A percentile compares a stretch with the other conserved stretches of the same genome.
Conservation (phyloP, 345 rosid species). For the Rhizophora mangle region DNA sequence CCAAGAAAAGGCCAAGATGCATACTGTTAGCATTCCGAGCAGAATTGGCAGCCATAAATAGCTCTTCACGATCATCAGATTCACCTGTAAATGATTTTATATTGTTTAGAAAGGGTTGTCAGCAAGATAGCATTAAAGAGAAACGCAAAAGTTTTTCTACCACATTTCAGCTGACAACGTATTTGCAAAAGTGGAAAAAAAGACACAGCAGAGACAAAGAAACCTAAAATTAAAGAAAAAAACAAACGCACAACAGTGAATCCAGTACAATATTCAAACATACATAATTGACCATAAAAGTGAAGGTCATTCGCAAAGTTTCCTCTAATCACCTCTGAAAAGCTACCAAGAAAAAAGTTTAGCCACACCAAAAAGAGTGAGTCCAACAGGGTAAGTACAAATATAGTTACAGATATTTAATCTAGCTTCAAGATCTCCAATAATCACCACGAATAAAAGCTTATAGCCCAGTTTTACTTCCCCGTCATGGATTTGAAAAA, state of each 20-base stretch:
- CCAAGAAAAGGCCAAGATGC: slow-evolving; percentile 24
- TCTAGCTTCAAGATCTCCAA: not conserved
- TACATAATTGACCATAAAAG: not conserved
- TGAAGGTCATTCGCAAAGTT: not conserved
- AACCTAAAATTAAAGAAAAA: not conserved
- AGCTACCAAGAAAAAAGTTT: not conserved
- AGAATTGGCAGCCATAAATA: slow-evolving; percentile 74
- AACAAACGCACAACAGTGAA: not conserved
- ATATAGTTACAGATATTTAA: not conserved
- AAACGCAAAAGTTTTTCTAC: not conserved
- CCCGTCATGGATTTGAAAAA: not conserved
- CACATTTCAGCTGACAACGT: not conserved
- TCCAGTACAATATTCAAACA: not conserved
- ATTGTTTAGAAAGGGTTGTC: slow-evolving; percentile 3
- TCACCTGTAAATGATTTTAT: slow-evolving; percentile 49
- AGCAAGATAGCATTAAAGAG: slow-evolving; percentile 3
- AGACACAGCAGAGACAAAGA: not conserved
- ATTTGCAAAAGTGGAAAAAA: not conserved
- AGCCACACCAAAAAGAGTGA: not conserved
- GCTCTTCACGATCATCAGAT: slow-evolving; percentile 80
- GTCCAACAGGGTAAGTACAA: not conserved
- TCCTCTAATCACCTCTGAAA: not conserved
- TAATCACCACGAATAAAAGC: not conserved
- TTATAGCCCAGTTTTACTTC: not conserved
- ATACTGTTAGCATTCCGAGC: slow-evolving; percentile 72